phyloP scores from a whole-genome alignment of 257 asterid species.

The Leonotis leonurus region DNA sequence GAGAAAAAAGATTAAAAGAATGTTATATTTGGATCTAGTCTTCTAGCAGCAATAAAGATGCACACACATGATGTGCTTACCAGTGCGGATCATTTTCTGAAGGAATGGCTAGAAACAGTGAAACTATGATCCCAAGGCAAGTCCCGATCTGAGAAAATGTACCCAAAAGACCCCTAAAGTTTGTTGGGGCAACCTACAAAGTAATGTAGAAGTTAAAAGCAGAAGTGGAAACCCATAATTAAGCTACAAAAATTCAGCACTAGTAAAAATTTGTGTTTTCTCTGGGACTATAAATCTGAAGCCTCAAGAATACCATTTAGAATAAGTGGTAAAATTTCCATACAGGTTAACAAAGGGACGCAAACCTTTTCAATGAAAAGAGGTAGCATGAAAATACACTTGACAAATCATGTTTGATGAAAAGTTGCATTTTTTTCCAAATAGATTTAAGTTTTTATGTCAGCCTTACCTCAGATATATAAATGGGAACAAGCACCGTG shows the following conservation, averaged over 20 bases:
- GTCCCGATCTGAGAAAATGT: slow-evolving; percentile 83
- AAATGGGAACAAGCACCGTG: slow-evolving; percentile 83
- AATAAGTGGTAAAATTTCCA: background rate
- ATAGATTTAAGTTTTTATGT: too few relatives aligned
- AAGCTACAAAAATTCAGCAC: background rate
- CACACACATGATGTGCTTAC: slow-evolving; percentile 27
- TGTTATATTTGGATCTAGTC: background rate
- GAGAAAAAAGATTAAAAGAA: background rate
- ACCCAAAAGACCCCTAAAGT: slow-evolving; percentile 70
- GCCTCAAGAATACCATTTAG: background rate
- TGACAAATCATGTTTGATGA: background rate
- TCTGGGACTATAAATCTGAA: background rate
- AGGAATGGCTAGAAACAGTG: slow-evolving; percentile 55
- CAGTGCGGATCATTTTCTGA: slow-evolving; percentile 87
- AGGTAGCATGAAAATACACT: background rate
- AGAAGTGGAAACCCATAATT: slow-evolving; percentile 8
- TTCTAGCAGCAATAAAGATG: background rate
- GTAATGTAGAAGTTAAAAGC: slow-evolving; percentile 16
- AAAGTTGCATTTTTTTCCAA: background rate
- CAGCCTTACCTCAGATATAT: slow-evolving; percentile 73
- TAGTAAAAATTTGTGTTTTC: background rate
- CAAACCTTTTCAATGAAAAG: background rate
- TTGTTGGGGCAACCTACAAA: slow-evolving; percentile 77
- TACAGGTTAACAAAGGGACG: background rate
- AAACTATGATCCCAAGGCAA: slow-evolving; percentile 69